Evolutionary conservation across 768 basidiomycete species (phyloP).

Genomic region (Suillus ampliporus): DNA sequence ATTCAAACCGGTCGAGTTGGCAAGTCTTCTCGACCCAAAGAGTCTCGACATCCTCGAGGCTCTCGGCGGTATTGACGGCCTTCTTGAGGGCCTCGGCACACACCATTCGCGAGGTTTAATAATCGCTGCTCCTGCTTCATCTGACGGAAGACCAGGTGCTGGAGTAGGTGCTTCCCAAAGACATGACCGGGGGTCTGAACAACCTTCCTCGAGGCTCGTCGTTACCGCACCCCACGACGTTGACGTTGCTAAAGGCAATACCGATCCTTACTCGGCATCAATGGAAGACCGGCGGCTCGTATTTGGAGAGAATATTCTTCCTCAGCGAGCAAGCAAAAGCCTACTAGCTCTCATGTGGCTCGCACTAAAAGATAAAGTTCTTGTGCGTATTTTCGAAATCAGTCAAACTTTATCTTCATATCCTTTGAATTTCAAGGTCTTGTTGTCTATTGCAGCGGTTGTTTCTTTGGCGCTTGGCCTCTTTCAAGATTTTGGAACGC

Average conservation of each 20-base stretch:
- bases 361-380: conserved; percentile 88
- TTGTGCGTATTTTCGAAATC: conserved; percentile 55
- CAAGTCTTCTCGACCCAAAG: conserved; percentile 91
- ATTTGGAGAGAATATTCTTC: conserved; percentile 80
- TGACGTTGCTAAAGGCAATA: conserved; percentile 9
- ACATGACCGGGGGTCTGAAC: conserved; percentile 29
- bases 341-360: conserved; percentile 82
- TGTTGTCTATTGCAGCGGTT: conserved; percentile 91
- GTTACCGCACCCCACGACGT: conserved; percentile 26
- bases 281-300: conserved; percentile 67
- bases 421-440: conserved; percentile 54
- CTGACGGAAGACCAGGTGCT: conserved; percentile 30
- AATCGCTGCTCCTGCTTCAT: conserved; percentile 10
- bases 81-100: conserved; percentile 80
- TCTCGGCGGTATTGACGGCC: conserved; percentile 72
- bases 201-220: conserved; percentile 21
- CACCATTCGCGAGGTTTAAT: conserved; percentile 53
- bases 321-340: conserved; percentile 69
- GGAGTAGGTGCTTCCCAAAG: conserved; percentile 39
- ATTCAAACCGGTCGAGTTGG: conserved; percentile 76
- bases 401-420: conserved; percentile 7
- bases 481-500: conserved; percentile 89
- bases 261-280: conserved; percentile 41
- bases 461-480: conserved; percentile 93
- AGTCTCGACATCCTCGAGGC: conserved; percentile 63